Evolutionary conservation across 2,329 filamentous ascomycete species (phyloP).

Genomic region (Elsinoe ampelina): DNA sequence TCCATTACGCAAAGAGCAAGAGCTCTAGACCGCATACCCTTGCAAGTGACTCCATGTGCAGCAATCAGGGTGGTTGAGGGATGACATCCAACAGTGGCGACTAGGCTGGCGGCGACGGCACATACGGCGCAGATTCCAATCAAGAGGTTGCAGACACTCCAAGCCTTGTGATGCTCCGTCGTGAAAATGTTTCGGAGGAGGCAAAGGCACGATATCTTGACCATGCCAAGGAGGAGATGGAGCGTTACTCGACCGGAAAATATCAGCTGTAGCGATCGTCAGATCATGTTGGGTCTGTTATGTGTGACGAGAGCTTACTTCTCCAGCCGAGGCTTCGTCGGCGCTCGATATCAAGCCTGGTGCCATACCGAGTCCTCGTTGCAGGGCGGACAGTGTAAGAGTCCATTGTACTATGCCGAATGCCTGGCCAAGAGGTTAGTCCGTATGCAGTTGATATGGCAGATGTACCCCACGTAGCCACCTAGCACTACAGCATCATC

Average conservation of each 20-base stretch:
- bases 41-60: neutral
- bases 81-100: neutral
- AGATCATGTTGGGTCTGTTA: too few species aligned
- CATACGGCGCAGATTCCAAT: neutral
- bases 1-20: neutral
- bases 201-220: constrained; percentile 1
- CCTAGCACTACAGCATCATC: neutral
- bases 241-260: constrained; percentile 1
- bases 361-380: constrained; percentile 6
- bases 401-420: constrained; percentile 3
- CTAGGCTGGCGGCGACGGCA: neutral
- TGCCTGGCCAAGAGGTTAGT: neutral
- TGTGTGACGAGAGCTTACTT: neutral
- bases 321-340: neutral
- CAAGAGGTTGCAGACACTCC: constrained; percentile 9
- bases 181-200: constrained; percentile 7
- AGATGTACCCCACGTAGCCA: neutral
- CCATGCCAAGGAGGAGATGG: constrained; percentile 2
- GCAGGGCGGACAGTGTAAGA: neutral
- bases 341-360: neutral
- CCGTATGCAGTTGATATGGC: neutral
- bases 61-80: constrained; percentile 2
- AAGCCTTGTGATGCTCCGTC: neutral
- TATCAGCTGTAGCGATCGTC: neutral
- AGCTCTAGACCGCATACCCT: neutral